Percentiles rank a stretch among this genome's conserved stretches.
Conservation (phyloP, 2,329 filamentous ascomycete genomes). For the Fusarium ramigenum region DNA sequence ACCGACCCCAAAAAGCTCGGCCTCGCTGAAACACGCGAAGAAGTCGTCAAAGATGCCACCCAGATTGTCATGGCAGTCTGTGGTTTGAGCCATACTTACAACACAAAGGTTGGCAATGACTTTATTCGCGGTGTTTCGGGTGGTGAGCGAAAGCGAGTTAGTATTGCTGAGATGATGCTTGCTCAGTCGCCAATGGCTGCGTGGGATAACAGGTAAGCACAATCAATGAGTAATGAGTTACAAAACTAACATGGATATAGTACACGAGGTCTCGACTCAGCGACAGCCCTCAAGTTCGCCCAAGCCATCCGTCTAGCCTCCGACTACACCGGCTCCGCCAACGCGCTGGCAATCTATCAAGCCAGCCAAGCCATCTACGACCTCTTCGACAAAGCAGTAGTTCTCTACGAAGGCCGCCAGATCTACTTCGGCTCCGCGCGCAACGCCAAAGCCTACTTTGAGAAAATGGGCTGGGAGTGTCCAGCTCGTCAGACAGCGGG, state of each 20-base stretch:
- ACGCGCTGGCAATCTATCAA: slow-evolving; percentile 77
- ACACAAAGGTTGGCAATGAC: slow-evolving; percentile 80
- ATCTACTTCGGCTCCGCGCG: slow-evolving; percentile 77
- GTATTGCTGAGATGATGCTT: slow-evolving; percentile 80
- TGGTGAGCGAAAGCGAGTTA: slow-evolving; percentile 81
- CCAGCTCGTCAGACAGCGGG: slow-evolving; percentile 72
- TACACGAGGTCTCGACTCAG: slow-evolving; percentile 77
- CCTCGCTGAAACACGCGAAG: slow-evolving; percentile 65
- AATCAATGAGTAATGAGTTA: too few relatives aligned
- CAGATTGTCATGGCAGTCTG: slow-evolving; percentile 76
- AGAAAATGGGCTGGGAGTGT: slow-evolving; percentile 74
- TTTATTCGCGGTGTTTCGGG: slow-evolving; percentile 77
- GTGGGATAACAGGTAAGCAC: slow-evolving; percentile 73
- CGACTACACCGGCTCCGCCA: slow-evolving; percentile 69
- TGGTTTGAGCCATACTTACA: slow-evolving; percentile 75
- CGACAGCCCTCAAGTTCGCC: slow-evolving; percentile 78
- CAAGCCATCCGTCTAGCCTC: slow-evolving; percentile 71
- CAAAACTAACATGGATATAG: slow-evolving; percentile 45
- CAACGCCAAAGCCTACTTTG: slow-evolving; percentile 72
- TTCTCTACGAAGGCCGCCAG: slow-evolving; percentile 79
- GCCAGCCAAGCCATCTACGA: slow-evolving; percentile 76
- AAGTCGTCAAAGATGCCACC: slow-evolving; percentile 70
- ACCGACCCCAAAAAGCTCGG: slow-evolving; percentile 64
- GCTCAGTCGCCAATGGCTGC: slow-evolving; percentile 63
- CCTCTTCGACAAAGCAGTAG: slow-evolving; percentile 77